These are phyloP conservation scores for Starmerella lactis-condensi DNA, from an alignment of 805 yeast species.

Conservation along the genomic window DNA sequence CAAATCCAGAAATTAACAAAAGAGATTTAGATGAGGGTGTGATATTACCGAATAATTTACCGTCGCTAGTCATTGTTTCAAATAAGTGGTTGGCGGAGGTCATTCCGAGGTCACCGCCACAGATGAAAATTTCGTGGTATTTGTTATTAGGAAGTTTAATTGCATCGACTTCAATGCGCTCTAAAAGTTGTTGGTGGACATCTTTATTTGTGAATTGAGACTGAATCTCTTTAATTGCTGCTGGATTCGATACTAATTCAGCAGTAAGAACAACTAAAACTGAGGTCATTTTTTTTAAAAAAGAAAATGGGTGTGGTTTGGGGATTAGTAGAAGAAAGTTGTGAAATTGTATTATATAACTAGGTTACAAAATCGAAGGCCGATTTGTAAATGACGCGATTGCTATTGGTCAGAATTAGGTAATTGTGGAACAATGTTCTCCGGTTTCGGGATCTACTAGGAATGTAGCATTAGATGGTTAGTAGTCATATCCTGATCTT, in stretches of 20 bases:
- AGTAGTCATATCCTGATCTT: no score
- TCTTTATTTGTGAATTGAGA: slow-evolving; percentile 7
- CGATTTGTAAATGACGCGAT: background rate
- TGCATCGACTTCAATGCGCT: slow-evolving; percentile 21
- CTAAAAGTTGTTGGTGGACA: slow-evolving; percentile 24
- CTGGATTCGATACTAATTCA: slow-evolving; percentile 15
- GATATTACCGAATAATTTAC: slow-evolving; percentile 20
- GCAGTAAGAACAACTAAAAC: slow-evolving; percentile 15
- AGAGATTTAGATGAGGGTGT: slow-evolving; percentile 8
- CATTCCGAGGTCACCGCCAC: slow-evolving; percentile 15
- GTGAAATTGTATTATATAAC: background rate
- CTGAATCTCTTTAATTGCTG: slow-evolving; percentile 11
- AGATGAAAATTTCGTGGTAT: slow-evolving; percentile 19
- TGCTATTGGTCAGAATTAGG: background rate
- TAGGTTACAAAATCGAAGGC: no score
- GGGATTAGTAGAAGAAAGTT: background rate
- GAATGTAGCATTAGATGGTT: no score
- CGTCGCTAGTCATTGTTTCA: slow-evolving; percentile 20
- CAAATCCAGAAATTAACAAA: slow-evolving; percentile 27
- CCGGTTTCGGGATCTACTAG: no score
- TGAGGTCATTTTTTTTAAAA: slow-evolving; percentile 3
- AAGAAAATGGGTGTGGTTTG: no score
- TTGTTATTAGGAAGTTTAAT: slow-evolving; percentile 19
- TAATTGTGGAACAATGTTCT: no score
- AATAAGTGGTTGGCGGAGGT: slow-evolving; percentile 18